These are phyloP conservation scores for Aspergillus sclerotiicarbonarius DNA, from an alignment of 495 filamentous ascomycete genomes.

Conservation along the genomic window DNA sequence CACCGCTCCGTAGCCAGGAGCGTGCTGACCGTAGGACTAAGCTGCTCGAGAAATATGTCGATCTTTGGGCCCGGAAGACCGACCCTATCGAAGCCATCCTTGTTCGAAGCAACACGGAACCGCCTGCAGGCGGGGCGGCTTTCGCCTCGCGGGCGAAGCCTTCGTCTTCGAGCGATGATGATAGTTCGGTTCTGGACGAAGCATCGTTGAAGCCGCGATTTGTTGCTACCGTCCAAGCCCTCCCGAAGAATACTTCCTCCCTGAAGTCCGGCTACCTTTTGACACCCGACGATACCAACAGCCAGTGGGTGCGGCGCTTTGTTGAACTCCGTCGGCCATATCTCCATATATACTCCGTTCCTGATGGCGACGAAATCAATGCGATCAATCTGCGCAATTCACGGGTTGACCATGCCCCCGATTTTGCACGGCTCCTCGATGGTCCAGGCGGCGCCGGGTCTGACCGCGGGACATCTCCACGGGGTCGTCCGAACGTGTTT, in stretches of 20 bases:
- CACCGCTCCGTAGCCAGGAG: slow-evolving; percentile 42
- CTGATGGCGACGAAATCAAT: slow-evolving; percentile 84
- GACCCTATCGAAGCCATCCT: slow-evolving; percentile 73
- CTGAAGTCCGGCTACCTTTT: slow-evolving; percentile 82
- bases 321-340: slow-evolving; percentile 92
- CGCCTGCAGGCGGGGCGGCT: slow-evolving; percentile 66
- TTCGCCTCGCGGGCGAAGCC: slow-evolving; percentile 31
- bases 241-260: slow-evolving; percentile 71
- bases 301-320: slow-evolving; percentile 82
- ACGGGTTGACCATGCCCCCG: slow-evolving; percentile 82
- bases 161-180: slow-evolving; percentile 23
- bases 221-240: slow-evolving; percentile 63
- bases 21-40: slow-evolving; percentile 52
- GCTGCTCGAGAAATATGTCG: slow-evolving; percentile 68
- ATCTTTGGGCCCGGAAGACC: slow-evolving; percentile 74
- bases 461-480: slow-evolving; percentile 40
- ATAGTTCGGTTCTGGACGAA: slow-evolving; percentile 26
- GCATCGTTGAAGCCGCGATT: slow-evolving; percentile 53
- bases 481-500: slow-evolving; percentile 70
- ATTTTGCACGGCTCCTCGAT: slow-evolving; percentile 74
- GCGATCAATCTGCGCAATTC: slow-evolving; percentile 83
- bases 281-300: slow-evolving; percentile 68
- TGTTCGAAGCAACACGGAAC: slow-evolving; percentile 70
- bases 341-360: slow-evolving; percentile 79
- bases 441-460: slow-evolving; percentile 34